phyloP scores from a whole-genome alignment of 1,284 basidiomycete genomes.

The Trichosporon coremiiforme region DNA sequence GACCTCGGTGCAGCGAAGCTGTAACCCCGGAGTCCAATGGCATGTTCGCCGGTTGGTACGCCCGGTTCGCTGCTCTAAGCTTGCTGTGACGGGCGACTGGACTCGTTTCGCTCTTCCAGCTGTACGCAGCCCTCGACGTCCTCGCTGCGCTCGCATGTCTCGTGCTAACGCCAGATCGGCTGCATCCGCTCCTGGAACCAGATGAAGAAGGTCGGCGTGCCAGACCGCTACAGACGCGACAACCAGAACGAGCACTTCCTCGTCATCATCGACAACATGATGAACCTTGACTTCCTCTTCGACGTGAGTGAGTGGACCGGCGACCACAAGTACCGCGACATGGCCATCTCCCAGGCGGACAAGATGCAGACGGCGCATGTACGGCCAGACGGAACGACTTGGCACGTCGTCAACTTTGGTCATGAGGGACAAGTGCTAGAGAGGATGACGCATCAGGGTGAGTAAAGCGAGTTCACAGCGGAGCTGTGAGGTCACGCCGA shows the following conservation, averaged over 20 bases:
- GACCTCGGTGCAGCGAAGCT: too few relatives aligned
- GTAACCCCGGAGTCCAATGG: too few relatives aligned
- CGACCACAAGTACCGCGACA: constrained; percentile 39
- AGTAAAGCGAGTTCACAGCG: too few relatives aligned
- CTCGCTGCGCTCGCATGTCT: too few relatives aligned
- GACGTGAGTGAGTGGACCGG: constrained; percentile 43
- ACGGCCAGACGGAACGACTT: constrained; percentile 44
- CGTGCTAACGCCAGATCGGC: constrained; percentile 34
- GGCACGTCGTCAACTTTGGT: constrained; percentile 48
- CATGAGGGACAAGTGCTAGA: constrained; percentile 29
- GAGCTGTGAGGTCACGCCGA: too few relatives aligned
- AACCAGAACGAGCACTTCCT: constrained; percentile 48
- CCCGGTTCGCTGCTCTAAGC: too few relatives aligned
- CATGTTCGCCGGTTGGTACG: too few relatives aligned
- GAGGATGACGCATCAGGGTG: constrained; percentile 43
- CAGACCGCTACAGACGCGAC: constrained; percentile 35
- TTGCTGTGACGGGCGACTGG: too few relatives aligned
- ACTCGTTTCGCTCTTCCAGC: too few relatives aligned
- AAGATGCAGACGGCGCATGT: constrained; percentile 39
- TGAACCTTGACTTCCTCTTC: constrained; percentile 52
- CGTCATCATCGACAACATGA: constrained; percentile 53
- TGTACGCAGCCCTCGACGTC: too few relatives aligned
- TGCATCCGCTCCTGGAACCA: constrained; percentile 46
- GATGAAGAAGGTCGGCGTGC: constrained; percentile 33
- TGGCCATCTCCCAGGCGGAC: constrained; percentile 46